Conservation (phyloP, 148 eudicot genomes). For the Chenopodium formosanum region DNA sequence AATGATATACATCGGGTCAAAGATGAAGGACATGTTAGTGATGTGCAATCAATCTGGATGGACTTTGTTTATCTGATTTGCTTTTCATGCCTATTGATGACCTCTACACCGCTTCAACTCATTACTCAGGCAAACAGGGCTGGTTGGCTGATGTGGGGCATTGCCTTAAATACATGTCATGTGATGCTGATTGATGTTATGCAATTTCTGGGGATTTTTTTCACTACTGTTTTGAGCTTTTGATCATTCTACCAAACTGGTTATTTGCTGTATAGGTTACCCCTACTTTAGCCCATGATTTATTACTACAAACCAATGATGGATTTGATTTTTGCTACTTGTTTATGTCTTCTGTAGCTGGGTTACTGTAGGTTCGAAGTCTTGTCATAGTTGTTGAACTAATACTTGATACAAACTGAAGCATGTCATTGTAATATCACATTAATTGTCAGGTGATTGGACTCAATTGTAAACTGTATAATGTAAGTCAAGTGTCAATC, state of each 20-base stretch:
- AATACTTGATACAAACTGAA: not conserved
- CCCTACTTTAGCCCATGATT: too few relatives aligned
- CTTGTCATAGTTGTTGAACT: not conserved
- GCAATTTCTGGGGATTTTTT: not conserved
- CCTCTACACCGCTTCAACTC: not conserved
- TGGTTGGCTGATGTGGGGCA: not conserved
- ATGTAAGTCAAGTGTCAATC: not conserved
- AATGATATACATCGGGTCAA: not conserved
- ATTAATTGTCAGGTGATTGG: not conserved
- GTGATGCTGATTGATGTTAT: not conserved
- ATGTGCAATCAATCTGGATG: not conserved
- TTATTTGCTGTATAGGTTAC: not conserved
- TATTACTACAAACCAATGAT: too few relatives aligned
- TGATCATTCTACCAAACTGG: not conserved
- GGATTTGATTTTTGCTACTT: too few relatives aligned
- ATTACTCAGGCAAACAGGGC: too few relatives aligned
- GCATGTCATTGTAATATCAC: not conserved
- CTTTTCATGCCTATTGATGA: not conserved
- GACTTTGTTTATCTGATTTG: not conserved
- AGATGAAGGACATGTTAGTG: not conserved
- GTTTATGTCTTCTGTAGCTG: not conserved
- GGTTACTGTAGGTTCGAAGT: not conserved
- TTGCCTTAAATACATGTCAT: not conserved
- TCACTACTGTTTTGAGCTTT: not conserved
- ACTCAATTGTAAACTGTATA: not conserved